Evolutionary conservation across 257 asterid genomes (phyloP), one percentile per base, ranked within the genome.

Genomic region (Gardenia jasminoides): DNA sequence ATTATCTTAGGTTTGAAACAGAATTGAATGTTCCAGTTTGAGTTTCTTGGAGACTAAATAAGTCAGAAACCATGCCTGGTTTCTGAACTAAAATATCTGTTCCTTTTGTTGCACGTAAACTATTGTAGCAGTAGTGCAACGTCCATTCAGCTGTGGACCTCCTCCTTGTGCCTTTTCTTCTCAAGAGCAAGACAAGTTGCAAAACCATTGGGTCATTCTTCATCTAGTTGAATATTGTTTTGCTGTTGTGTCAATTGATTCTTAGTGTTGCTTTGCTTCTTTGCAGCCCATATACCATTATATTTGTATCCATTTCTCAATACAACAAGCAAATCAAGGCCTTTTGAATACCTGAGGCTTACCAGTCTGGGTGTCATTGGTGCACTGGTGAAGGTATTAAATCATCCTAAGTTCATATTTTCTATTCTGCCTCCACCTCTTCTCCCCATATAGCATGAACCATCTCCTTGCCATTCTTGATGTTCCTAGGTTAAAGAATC

Each of bases 341-440:
- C 99, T 68, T 91, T 95, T 79, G 99, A 95, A 90, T 91, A 93
- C 85, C 83, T 93, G 87, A 90, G 98, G 92, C 96, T 95, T 83
- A 92, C 99, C 17, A 95, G 98, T 86, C 86, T 95, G 66, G 99
- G 99, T 30, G 97, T 95, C 80, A 91, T 95, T 74, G 99, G 98
- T 86, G 98, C 99, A 80, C 78, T 95, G 81, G 98, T 95, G 84
- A 95, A 95, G 99, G 99, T 95, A 90, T 73, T 86, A 64, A 10
- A 74, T 65, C 33, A 70, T 41, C 72, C 28, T 61, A 10, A 59
- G 70, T 75, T 61, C 56, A 59, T 41, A 24, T n/a, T 39, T 59
- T 6, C 41, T 30, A 64, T 30, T 64, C 30, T 47, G 2, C 54
- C 59, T 43, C 33, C 15, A 28, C 22, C 41, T 31, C 62, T 61